Evolutionary conservation across 495 filamentous ascomycete species (phyloP), one percentile per base, ranked within the genome.

Genomic region (Amniculicola lignicola): DNA sequence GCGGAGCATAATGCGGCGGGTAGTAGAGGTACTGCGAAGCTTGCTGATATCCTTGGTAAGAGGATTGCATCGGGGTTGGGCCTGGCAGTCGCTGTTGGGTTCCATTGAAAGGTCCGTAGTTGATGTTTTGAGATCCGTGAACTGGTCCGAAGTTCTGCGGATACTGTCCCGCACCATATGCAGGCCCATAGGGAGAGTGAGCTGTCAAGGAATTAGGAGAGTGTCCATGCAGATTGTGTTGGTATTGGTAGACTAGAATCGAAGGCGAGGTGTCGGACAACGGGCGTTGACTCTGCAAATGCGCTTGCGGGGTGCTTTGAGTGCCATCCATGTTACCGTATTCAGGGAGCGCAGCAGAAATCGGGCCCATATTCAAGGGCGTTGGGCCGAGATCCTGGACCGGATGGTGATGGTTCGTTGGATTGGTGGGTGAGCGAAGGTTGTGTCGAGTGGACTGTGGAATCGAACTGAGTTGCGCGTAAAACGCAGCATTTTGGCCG

Each of bases 351-450:
- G 73, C 61, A 21, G 74, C 74, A 18, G 57, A 60, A 70, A 81
- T 74, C 21, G 67, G 66, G 24, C 64, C 65, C 77, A 81, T 78
- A 50, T 71, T 76, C 51, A 80, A 69, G 14, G 62, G 45, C 27
- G 73, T 61, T 18, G 67, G 51, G 51, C 67, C 72, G 61, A 71
- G 74, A 19, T 72, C 67, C 36, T 64, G 63, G 15, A 44, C n/a
- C 9, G 22, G 41, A 40, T 40, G 48, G 12, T 46, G 41, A 12
- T 28, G 29, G 31, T 16, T 49, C 15, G 38, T 25, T 18, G 31
- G 25, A 22, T 47, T 48, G 6, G 48, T 37, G 10, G 48, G 48
- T 11, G 49, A 53, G 23, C 49, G 56, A 61, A 49, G 43, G 60
- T 66, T 48, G 64, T 31, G 36, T 54, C 43, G 40, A 61, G 50